A percentile compares a stretch with the other conserved stretches of the same genome.
Conservation (phyloP, 306 rosid species). For the Corylus heterophylla region DNA sequence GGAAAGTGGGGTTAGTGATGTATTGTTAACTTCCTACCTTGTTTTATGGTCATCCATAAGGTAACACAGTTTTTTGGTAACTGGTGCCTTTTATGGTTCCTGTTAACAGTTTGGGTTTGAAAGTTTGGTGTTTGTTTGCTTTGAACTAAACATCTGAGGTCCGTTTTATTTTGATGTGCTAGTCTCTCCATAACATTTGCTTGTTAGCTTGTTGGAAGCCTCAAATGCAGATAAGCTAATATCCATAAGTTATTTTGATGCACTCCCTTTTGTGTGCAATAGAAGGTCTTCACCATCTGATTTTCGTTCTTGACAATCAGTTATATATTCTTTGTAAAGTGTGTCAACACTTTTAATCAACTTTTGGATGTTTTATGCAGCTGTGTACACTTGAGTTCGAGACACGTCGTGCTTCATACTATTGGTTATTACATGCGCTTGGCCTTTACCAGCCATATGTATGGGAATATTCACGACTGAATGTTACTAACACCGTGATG, state of each 20-base stretch:
- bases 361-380: conserved; percentile 45
- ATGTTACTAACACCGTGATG: conserved; percentile 89
- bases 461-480: conserved; percentile 97
- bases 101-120: background rate
- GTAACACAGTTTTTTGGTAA: background rate
- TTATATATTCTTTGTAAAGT: conserved; percentile 12
- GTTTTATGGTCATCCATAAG: background rate
- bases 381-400: conserved; percentile 95
- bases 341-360: conserved; percentile 13
- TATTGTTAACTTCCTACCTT: background rate
- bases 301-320: background rate
- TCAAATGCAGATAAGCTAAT: background rate
- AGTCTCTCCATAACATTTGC: background rate
- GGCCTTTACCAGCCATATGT: conserved; percentile 88
- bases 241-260: background rate
- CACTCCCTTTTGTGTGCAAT: background rate
- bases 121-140: background rate
- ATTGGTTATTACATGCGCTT: conserved; percentile 79
- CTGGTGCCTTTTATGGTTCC: background rate
- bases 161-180: background rate
- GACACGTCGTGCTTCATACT: conserved; percentile 98
- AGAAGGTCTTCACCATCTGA: background rate
- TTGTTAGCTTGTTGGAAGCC: background rate
- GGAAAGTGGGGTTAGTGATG: background rate
- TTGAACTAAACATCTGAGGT: background rate